phyloP scores from a whole-genome alignment of 768 basidiomycete genomes.

The Mycena rebaudengoi region DNA sequence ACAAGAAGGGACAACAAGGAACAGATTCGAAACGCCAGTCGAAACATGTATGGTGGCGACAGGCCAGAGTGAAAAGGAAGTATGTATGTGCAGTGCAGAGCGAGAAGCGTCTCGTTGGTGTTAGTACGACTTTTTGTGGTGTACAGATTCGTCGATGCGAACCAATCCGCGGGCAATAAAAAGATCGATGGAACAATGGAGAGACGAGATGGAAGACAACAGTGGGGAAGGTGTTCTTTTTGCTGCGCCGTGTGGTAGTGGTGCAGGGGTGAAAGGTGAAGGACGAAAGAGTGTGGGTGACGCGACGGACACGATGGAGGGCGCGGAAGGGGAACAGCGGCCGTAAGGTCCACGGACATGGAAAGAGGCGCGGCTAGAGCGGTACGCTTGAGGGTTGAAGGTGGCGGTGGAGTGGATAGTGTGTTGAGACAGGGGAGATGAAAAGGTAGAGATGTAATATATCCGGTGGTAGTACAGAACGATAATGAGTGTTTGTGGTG shows the following conservation, averaged over 20 bases:
- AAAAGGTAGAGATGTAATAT: conserved; percentile 5
- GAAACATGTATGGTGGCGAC: neutral
- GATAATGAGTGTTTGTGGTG: conserved; percentile 17
- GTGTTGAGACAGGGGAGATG: conserved; percentile 8
- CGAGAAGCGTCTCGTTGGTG: neutral
- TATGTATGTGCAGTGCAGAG: neutral
- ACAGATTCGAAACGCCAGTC: too few species aligned
- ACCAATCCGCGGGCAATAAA: conserved; percentile 14
- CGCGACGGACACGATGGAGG: neutral
- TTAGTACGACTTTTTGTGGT: conserved; percentile 3
- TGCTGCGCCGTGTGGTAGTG: neutral
- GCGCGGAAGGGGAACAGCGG: conserved; percentile 1
- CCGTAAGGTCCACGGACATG: conserved; percentile 8
- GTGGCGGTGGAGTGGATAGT: conserved; percentile 9
- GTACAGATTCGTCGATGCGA: conserved; percentile 16
- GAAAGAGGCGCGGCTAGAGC: conserved; percentile 13
- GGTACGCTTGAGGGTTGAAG: conserved; percentile 21
- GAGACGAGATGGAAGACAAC: neutral
- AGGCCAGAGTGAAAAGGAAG: neutral
- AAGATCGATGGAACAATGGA: neutral
- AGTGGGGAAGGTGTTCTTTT: neutral
- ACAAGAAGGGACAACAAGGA: too few species aligned
- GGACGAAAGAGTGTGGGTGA: conserved; percentile 14
- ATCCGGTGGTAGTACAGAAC: conserved; percentile 20
- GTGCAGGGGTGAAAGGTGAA: neutral